A percentile compares a stretch with the other conserved stretches of the same genome.
These are phyloP conservation scores for Wickerhamiella parazyma DNA, from an alignment of 805 yeast genomes.

Conservation along the genomic window DNA sequence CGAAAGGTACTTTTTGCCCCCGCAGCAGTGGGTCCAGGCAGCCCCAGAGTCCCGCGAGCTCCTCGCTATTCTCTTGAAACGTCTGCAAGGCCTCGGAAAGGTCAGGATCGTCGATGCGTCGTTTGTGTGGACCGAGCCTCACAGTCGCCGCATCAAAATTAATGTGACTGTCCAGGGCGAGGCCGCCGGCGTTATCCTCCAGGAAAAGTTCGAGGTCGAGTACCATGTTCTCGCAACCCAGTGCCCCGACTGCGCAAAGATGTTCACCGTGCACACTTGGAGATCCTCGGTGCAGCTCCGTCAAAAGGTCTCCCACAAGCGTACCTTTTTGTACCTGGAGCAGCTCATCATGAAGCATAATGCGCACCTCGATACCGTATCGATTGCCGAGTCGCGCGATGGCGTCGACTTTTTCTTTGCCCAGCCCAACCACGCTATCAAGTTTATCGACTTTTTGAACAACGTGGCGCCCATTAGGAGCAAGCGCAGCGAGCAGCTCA, in stretches of 20 bases:
- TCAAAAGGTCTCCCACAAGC: slow-evolving; percentile 92
- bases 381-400: slow-evolving; percentile 83
- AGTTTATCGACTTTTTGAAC: slow-evolving; percentile 80
- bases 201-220: slow-evolving; percentile 90
- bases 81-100: slow-evolving; percentile 75
- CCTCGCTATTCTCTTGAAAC: slow-evolving; percentile 75
- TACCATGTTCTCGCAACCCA: slow-evolving; percentile 89
- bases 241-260: slow-evolving; percentile 97
- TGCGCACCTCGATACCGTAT: slow-evolving; percentile 87
- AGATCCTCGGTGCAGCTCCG: slow-evolving; percentile 94
- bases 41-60: slow-evolving; percentile 86
- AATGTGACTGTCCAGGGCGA: slow-evolving; percentile 94
- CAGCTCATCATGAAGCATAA: slow-evolving; percentile 85
- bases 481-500: slow-evolving; percentile 79
- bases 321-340: slow-evolving; percentile 90
- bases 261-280: slow-evolving; percentile 96
- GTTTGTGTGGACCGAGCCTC: slow-evolving; percentile 98
- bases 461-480: slow-evolving; percentile 75
- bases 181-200: slow-evolving; percentile 81
- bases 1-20: slow-evolving; percentile 92
- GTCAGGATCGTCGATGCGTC: slow-evolving; percentile 84
- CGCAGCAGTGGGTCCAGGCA: slow-evolving; percentile 83
- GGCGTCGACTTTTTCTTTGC: slow-evolving; percentile 91
- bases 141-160: slow-evolving; percentile 83
- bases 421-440: slow-evolving; percentile 79